Evolutionary conservation across 805 yeast species (phyloP).

Genomic region (Scheffersomyces coipomensis): DNA sequence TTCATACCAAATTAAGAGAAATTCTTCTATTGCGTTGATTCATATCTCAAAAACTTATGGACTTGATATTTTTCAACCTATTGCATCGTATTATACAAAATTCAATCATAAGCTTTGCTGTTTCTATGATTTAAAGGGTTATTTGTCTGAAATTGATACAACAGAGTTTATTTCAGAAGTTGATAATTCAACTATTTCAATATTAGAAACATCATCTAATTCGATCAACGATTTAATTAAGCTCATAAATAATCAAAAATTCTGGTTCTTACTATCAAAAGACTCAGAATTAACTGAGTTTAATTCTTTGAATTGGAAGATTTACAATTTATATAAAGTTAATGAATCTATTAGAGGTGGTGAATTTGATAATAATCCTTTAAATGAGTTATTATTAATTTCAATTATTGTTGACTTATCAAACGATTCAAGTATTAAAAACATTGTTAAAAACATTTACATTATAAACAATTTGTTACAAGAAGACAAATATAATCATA

Average conservation of each 20-base stretch:
- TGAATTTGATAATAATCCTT: conserved; percentile 68
- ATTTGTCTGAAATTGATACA: conserved; percentile 10
- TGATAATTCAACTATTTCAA: conserved; percentile 14
- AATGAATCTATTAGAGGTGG: conserved; percentile 31
- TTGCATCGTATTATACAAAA: conserved; percentile 36
- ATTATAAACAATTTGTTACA: conserved; percentile 56
- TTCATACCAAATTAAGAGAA: conserved; percentile 18
- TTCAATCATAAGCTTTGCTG: conserved; percentile 65
- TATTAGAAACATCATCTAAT: conserved; percentile 3
- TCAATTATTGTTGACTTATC: conserved; percentile 35
- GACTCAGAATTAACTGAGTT: conserved; percentile 10
- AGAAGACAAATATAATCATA: conserved; percentile 70
- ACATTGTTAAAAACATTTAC: conserved; percentile 39
- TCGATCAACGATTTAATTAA: conserved; percentile 15
- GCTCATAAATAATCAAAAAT: conserved; percentile 47
- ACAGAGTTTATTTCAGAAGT: conserved; percentile 16
- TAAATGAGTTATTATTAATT: conserved; percentile 63
- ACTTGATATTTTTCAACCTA: conserved; percentile 19
- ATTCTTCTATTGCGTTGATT: conserved; percentile 25
- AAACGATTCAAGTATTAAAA: conserved; percentile 18
- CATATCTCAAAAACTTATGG: conserved; percentile 20
- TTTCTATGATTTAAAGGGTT: conserved; percentile 53
- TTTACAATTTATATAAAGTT: conserved; percentile 20
- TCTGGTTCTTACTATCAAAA: conserved; percentile 30
- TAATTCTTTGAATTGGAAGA: conserved; percentile 11